phyloP scores from a whole-genome alignment of 805 yeast species.

The Saccharomycopsis sp. region DNA sequence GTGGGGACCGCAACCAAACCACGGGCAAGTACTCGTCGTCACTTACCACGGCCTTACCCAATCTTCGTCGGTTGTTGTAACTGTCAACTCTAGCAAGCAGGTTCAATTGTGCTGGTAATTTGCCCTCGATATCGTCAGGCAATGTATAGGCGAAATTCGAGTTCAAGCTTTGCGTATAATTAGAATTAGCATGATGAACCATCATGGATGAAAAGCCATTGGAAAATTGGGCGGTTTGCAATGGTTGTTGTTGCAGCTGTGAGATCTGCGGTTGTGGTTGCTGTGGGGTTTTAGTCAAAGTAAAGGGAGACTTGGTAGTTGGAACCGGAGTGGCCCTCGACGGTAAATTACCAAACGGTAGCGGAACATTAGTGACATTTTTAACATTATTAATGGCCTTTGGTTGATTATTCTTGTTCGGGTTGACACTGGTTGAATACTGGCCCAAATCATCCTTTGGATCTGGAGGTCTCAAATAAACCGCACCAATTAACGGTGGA shows the following conservation, averaged over 20 bases:
- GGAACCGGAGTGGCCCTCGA: not conserved
- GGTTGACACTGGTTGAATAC: slow-evolving; percentile 15
- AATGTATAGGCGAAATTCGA: slow-evolving; percentile 11
- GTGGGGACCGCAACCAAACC: slow-evolving; percentile 12
- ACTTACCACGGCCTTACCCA: not conserved
- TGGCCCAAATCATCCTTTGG: slow-evolving; percentile 74
- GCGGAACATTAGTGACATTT: slow-evolving; percentile 17
- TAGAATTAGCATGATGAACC: slow-evolving; percentile 14
- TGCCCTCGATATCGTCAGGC: slow-evolving; percentile 6
- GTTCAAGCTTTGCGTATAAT: slow-evolving; percentile 5
- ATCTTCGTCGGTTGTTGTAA: slow-evolving; percentile 2
- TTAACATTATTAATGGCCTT: slow-evolving; percentile 20
- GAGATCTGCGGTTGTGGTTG: not conserved
- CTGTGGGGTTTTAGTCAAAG: not conserved
- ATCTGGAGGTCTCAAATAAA: slow-evolving; percentile 68
- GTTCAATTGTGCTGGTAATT: not conserved
- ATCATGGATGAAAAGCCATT: too few species aligned
- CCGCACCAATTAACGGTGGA: slow-evolving; percentile 93
- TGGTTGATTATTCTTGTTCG: slow-evolving; percentile 18
- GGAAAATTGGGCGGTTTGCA: not conserved
- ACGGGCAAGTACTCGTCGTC: not conserved
- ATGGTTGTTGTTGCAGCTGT: not conserved
- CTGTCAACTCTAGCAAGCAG: not conserved
- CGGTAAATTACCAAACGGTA: slow-evolving; percentile 10
- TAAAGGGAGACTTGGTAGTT: slow-evolving; percentile 1